Conservation (phyloP, 305 asterid species). For the Fraxinus dipetala region DNA sequence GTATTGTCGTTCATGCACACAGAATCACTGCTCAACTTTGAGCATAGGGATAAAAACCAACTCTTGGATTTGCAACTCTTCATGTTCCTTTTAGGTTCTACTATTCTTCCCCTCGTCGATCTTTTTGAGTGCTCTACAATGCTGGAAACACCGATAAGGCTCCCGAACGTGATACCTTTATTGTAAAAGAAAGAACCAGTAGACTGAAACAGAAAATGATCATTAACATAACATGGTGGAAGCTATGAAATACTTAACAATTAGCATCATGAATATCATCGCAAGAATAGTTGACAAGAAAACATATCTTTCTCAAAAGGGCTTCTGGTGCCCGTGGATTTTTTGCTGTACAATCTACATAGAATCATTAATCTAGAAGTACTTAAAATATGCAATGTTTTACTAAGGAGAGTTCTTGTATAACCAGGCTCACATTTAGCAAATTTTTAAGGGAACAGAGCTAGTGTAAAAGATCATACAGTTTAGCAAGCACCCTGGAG, state of each 20-base stretch:
- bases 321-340: neutral
- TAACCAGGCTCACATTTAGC: neutral
- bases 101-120: slow-evolving; percentile 40
- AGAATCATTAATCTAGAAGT: neutral
- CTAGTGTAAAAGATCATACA: neutral
- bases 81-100: slow-evolving; percentile 37
- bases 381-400: too few relatives aligned
- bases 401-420: neutral
- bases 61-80: slow-evolving; percentile 42
- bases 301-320: neutral
- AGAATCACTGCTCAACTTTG: slow-evolving; percentile 56
- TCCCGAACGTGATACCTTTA: slow-evolving; percentile 58
- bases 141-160: slow-evolving; percentile 62
- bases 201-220: slow-evolving; percentile 36
- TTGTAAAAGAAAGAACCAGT: slow-evolving; percentile 66
- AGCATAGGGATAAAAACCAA: slow-evolving; percentile 59
- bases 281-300: too few relatives aligned
- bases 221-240: neutral
- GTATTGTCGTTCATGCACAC: slow-evolving; percentile 35
- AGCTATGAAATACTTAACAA: neutral
- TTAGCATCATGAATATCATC: too few relatives aligned
- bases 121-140: slow-evolving; percentile 52
- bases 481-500: too few relatives aligned
- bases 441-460: neutral
- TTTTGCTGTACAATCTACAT: neutral